Evolutionary conservation across 2,329 filamentous ascomycete genomes (phyloP).

Genomic region (Shiraia bambusicola): DNA sequence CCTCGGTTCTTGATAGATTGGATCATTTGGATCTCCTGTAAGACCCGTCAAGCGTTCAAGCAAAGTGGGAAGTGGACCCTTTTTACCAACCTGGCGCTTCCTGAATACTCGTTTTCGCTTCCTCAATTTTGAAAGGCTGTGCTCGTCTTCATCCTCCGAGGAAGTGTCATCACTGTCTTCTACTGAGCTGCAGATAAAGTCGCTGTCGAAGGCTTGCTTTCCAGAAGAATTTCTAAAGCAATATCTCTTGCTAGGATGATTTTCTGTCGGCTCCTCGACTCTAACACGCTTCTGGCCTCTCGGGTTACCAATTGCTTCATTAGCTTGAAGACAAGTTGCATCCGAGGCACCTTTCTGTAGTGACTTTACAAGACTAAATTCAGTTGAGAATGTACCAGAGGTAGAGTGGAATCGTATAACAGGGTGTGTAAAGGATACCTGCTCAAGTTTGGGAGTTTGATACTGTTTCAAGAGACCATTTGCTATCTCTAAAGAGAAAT

Average conservation of each 20-base stretch:
- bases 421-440: constrained; percentile 20
- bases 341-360: background rate
- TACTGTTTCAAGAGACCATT: background rate
- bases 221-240: constrained; percentile 1
- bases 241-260: constrained; percentile 15
- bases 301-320: background rate
- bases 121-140: constrained; percentile 6
- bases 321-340: too few species aligned
- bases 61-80: constrained; percentile 23
- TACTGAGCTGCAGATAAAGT: constrained; percentile 3
- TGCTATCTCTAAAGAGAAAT: background rate
- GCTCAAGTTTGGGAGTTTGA: background rate
- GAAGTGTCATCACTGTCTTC: constrained; percentile 14
- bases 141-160: constrained; percentile 13
- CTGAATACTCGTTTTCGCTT: constrained; percentile 1
- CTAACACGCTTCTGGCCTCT: constrained; percentile 25
- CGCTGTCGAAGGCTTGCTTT: background rate
- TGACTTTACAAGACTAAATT: constrained; percentile 18
- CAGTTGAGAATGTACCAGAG: constrained; percentile 51
- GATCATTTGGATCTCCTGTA: constrained; percentile 35
- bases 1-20: constrained; percentile 25
- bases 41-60: constrained; percentile 40
- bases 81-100: constrained; percentile 12
- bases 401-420: constrained; percentile 38
- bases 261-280: constrained; percentile 12